Base-by-base conservation (phyloP, 768 basidiomycete species). In the Collybia mongolica region DNA sequence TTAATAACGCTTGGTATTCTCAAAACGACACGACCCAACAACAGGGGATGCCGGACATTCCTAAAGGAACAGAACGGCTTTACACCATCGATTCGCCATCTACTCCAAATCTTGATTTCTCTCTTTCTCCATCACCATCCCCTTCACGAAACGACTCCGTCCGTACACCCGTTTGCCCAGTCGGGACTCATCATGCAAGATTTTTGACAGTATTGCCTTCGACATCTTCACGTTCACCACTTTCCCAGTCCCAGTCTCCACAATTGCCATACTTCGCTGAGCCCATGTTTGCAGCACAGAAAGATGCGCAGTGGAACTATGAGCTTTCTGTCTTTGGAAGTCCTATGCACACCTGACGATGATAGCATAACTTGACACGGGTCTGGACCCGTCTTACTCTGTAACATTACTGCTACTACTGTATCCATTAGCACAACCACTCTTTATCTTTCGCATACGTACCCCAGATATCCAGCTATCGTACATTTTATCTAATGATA, bases 91-190 rank as follows among this genome's bases (percentile, higher is more conserved):
- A 28, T 4, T 11, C 36, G 4, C 23, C 37, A 18, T 26, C 37
- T 22, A 38, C 46, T 11, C 46, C 46, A 14, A 7, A 17, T 17
- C 39, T 47, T 4, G 37, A 47, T 26, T 47, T 38, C 24, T 47
- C 46, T 28, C 18, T 47, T 23, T 47, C 46, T 18, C 46, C 46
- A 39, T 47, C 46, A 38, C 36, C 45, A 12, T 23, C 45, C n/a
- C 46, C 36, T 38, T 47, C 46, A 15, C 46, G 20, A 12, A 14
- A 24, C 22, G 46, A 47, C 17, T 26, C 39, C 24, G 23, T 47
- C 37, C 46, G 23, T 6, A 47, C 46, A 12, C 46, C 46, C 7
- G 46, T 38, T 9, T 18, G 35, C 36, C 8, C 19, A 12, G 3
- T 35, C 12, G 35, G 2, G 14, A 9, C 32, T 14, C 32, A 11